A percentile compares a stretch with the other conserved stretches of the same genome.
phyloP scores from a whole-genome alignment of 2,329 filamentous ascomycete species.

The Colletotrichum sp. region DNA sequence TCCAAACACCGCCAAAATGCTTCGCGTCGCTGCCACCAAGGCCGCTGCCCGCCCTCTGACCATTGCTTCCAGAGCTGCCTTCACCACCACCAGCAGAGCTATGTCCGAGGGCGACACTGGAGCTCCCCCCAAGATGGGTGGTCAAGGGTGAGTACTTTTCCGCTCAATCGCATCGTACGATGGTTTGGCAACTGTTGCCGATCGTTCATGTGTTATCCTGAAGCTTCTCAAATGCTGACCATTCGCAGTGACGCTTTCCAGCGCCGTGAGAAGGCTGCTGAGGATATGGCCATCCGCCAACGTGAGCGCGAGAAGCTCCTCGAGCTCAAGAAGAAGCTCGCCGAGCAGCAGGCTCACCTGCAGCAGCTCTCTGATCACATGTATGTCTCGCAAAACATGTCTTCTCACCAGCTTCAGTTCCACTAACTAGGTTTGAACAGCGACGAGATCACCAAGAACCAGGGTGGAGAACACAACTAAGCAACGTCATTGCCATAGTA shows the following conservation, averaged over 20 bases:
- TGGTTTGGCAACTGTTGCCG: background rate
- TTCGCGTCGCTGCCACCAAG: conserved; percentile 68
- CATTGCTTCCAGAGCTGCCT: conserved; percentile 56
- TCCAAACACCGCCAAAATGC: conserved; percentile 55
- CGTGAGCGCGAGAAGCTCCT: conserved; percentile 91
- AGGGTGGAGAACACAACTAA: conserved; percentile 72
- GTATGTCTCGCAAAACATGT: conserved; percentile 53
- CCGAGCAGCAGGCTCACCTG: conserved; percentile 81
- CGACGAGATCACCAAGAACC: conserved; percentile 76
- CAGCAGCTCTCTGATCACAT: conserved; percentile 87
- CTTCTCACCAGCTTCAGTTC: background rate
- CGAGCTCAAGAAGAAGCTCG: conserved; percentile 75
- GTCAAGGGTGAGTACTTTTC: conserved; percentile 52
- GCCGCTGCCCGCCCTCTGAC: conserved; percentile 58
- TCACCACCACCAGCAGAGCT: conserved; percentile 66
- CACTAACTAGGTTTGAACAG: conserved; percentile 45
- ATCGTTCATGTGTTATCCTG: background rate
- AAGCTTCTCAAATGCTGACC: background rate
- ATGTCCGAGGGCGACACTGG: conserved; percentile 77
- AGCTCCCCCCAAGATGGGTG: conserved; percentile 58
- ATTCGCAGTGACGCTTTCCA: conserved; percentile 86
- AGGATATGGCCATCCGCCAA: conserved; percentile 83
- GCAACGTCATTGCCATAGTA: background rate
- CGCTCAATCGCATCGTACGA: background rate
- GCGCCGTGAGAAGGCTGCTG: conserved; percentile 85